A percentile compares a stretch with the other conserved stretches of the same genome.
phyloP scores from a whole-genome alignment of 768 basidiomycete species.

The Mycena vulgaris region DNA sequence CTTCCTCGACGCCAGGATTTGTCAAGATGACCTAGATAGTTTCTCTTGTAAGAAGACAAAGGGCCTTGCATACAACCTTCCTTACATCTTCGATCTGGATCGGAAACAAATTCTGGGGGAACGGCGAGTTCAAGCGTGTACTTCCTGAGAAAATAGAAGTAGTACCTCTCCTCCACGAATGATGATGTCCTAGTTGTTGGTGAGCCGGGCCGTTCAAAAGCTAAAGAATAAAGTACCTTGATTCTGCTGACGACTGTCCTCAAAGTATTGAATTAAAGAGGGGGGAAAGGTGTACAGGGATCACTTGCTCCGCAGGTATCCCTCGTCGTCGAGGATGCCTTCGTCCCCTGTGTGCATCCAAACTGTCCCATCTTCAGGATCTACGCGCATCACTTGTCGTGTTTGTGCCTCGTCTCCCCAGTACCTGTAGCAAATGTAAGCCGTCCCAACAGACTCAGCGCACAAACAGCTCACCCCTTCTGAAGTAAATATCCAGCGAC shows the following conservation, averaged over 20 bases:
- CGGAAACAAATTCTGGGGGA: slow-evolving; percentile 82
- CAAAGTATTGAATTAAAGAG: not conserved
- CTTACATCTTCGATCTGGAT: slow-evolving; percentile 88
- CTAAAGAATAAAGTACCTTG: slow-evolving; percentile 63
- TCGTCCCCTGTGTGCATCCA: slow-evolving; percentile 93
- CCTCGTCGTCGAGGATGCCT: slow-evolving; percentile 85
- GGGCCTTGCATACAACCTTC: slow-evolving; percentile 55
- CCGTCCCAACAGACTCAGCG: not conserved
- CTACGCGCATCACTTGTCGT: slow-evolving; percentile 65
- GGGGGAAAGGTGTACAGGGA: not conserved
- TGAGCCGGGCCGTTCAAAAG: slow-evolving; percentile 1
- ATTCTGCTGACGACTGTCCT: slow-evolving; percentile 87
- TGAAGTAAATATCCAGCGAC: slow-evolving; percentile 85
- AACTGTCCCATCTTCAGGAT: slow-evolving; percentile 64
- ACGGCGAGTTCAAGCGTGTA: not conserved
- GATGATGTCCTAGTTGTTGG: slow-evolving; percentile 75
- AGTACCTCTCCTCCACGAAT: slow-evolving; percentile 89
- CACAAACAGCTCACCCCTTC: slow-evolving; percentile 70
- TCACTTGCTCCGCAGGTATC: slow-evolving; percentile 78
- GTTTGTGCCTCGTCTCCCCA: slow-evolving; percentile 85
- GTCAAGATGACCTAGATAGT: slow-evolving; percentile 30
- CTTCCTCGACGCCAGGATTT: slow-evolving; percentile 68
- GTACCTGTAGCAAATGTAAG: slow-evolving; percentile 62
- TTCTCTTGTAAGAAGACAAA: not conserved
- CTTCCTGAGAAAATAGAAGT: not conserved